Conservation (phyloP, 495 filamentous ascomycete genomes). For the Aspergillus taichungensis region DNA sequence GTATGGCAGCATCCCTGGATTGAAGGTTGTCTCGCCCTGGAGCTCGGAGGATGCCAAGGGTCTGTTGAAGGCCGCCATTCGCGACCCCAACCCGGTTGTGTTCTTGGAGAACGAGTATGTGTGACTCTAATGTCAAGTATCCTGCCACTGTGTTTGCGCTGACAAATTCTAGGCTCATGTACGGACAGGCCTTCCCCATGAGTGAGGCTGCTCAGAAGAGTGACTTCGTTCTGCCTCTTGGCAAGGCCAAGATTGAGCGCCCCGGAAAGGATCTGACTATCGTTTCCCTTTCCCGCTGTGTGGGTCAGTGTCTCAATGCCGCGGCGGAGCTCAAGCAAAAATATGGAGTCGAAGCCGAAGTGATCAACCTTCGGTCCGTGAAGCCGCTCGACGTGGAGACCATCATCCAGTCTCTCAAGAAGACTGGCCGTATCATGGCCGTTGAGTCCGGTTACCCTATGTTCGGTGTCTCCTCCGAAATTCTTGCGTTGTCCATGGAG, state of each 20-base stretch:
- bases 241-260: slow-evolving; percentile 98
- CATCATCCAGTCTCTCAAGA: slow-evolving; percentile 95
- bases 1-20: slow-evolving; percentile 95
- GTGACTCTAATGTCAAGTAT: not conserved
- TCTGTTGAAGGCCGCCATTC: slow-evolving; percentile 92
- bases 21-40: slow-evolving; percentile 95
- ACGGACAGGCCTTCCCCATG: slow-evolving; percentile 92
- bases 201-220: slow-evolving; percentile 87
- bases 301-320: slow-evolving; percentile 83
- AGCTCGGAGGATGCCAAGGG: slow-evolving; percentile 98
- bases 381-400: slow-evolving; percentile 94
- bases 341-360: slow-evolving; percentile 91
- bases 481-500: slow-evolving; percentile 90
- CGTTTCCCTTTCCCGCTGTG: slow-evolving; percentile 86
- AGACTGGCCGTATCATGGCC: slow-evolving; percentile 84
- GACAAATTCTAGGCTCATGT: slow-evolving; percentile 56
- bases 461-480: slow-evolving; percentile 85
- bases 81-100: slow-evolving; percentile 93
- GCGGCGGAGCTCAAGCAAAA: slow-evolving; percentile 87
- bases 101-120: slow-evolving; percentile 91
- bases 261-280: slow-evolving; percentile 92
- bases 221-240: slow-evolving; percentile 93
- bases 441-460: slow-evolving; percentile 95
- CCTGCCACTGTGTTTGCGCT: slow-evolving; percentile 7
- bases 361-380: slow-evolving; percentile 94